A percentile compares a stretch with the other conserved stretches of the same genome.
Conservation (phyloP, 1,284 basidiomycete species). For the Ganoderma multipileum region DNA sequence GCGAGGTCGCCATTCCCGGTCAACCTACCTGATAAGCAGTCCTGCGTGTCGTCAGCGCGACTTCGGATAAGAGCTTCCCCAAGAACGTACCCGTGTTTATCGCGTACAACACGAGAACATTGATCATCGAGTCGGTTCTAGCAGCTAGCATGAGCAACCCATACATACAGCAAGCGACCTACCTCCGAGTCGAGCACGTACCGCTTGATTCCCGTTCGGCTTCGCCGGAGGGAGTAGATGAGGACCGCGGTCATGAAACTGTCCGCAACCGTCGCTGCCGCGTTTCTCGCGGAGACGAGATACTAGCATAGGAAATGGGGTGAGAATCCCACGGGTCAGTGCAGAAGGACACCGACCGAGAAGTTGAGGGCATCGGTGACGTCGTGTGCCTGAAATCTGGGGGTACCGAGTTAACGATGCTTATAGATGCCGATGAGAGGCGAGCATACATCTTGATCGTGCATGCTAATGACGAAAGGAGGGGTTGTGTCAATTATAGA, state of each 20-base stretch:
- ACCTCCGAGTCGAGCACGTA: not conserved
- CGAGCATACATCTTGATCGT: not conserved
- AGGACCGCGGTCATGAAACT: not conserved
- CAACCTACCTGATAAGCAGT: not conserved
- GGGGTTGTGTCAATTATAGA: not conserved
- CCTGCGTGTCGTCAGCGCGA: not conserved
- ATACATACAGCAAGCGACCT: not conserved
- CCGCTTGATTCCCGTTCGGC: constrained; percentile 8
- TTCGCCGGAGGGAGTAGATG: not conserved
- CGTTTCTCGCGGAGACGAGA: not conserved
- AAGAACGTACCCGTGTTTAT: constrained; percentile 14
- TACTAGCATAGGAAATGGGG: not conserved
- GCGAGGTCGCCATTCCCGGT: not conserved
- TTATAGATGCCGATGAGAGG: not conserved
- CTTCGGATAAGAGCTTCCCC: not conserved
- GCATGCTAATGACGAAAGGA: not conserved
- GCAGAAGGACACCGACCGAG: not conserved
- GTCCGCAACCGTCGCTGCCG: not conserved
- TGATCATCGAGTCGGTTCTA: constrained; percentile 19
- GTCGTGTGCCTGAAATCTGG: not conserved
- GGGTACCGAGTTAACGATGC: not conserved
- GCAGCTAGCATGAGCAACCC: not conserved
- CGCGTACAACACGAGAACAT: constrained; percentile 17
- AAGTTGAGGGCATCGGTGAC: not conserved
- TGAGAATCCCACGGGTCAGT: no score